Base-by-base conservation (phyloP, 2,329 filamentous ascomycete species). In the Colletotrichum navitas region DNA sequence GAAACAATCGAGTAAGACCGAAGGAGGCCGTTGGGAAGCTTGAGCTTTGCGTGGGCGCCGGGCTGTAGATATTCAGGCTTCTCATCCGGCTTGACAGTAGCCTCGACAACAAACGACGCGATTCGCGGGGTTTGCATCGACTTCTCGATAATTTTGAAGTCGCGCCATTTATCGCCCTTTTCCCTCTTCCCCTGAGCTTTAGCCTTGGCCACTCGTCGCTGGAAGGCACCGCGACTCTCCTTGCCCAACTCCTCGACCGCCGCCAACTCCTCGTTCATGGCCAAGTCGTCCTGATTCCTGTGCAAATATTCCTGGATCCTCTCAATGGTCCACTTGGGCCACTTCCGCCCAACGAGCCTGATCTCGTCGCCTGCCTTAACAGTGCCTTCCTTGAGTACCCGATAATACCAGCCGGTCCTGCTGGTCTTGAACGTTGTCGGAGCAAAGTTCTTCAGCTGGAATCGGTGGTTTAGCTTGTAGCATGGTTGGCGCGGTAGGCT, bases 381-480 rank as follows among this genome's bases (percentile, higher is more conserved):
- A 0, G 76, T 80, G 0, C 91, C 90, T 41, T 87, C 84, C 3
- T 81, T 80, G 21, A 92, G 76, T 1, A 92, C 87, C 2, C 90
- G 86, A 74, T 91, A 92, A 76, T 91, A 88, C 90, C 90, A 92
- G 0, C 90, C 90, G 0, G 89, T 91, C 1, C 90, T 85, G 68
- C 87, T 87, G 2, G 81, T 82, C 72, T 85, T 83, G 79, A 88
- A 90, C 0, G 88, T 87, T 26, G 84, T 81, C 0, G 86, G 86
- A 5, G 90, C 88, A 78, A 92, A 91, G 72, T 90, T 87, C 75
- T 88, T 88, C 12, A 91, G 80, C 43, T 86, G 84, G 78, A 92
- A 92, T 1, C 90, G 88, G 75, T 92, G 90, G 76, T 92, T 92
- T 11, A 92, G 84, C 77, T 92, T 92, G 81, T 88, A 92, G 80